phyloP scores from a whole-genome alignment of 352 stramenopile genomes.

The Blastocystis sp. region DNA sequence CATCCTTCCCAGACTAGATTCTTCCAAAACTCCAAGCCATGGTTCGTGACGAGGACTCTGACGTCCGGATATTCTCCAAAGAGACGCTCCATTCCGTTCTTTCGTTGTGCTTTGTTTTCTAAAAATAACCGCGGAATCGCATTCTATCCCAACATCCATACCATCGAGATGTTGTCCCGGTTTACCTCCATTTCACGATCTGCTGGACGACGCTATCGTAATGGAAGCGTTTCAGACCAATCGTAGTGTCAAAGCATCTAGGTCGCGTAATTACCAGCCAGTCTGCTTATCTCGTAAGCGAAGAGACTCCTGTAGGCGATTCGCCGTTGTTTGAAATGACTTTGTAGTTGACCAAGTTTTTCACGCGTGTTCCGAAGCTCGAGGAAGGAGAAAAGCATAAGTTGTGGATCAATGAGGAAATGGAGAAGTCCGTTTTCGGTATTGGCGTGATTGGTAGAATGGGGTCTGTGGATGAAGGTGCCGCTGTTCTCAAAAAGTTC shows the following conservation, averaged over 20 bases:
- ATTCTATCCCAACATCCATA: background rate
- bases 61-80: constrained; percentile 4
- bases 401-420: constrained; percentile 34
- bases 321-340: background rate
- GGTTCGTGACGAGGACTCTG: background rate
- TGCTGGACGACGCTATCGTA: background rate
- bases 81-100: background rate
- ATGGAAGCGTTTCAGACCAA: background rate
- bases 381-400: constrained; percentile 11
- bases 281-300: constrained; percentile 42
- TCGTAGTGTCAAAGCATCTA: background rate
- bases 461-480: constrained; percentile 17
- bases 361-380: background rate
- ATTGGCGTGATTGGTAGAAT: background rate
- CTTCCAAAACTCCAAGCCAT: constrained; percentile 13
- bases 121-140: background rate
- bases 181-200: background rate
- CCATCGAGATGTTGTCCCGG: background rate
- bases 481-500: background rate
- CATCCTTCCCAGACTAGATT: background rate
- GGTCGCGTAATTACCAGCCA: constrained; percentile 39
- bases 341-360: constrained; percentile 2
- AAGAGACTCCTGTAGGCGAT: constrained; percentile 33
- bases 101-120: background rate
- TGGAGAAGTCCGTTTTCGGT: background rate